Conservation (phyloP, 2,329 filamentous ascomycete species). For the Fusarium sp. region DNA sequence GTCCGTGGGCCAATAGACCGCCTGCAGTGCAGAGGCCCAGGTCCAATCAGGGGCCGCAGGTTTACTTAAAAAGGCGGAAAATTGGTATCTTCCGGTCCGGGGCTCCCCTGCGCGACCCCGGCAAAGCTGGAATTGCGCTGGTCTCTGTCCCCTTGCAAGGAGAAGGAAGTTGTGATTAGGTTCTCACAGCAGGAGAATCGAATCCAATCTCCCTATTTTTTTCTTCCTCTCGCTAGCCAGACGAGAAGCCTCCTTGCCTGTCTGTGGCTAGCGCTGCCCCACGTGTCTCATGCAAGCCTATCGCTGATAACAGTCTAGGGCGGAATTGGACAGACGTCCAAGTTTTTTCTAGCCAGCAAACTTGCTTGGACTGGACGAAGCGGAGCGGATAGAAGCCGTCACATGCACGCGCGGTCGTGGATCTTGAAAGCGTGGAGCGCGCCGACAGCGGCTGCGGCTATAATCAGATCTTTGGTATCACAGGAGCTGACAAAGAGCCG, state of each 20-base stretch:
- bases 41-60: conserved; percentile 30
- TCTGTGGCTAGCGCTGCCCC: conserved; percentile 13
- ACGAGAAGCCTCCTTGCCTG: neutral
- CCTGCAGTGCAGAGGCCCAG: neutral
- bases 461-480: conserved; percentile 2
- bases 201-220: neutral
- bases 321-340: neutral
- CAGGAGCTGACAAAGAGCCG: conserved; percentile 30
- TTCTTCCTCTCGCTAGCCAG: neutral
- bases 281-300: conserved; percentile 24
- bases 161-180: conserved; percentile 25
- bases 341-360: conserved; percentile 2
- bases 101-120: neutral
- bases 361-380: neutral
- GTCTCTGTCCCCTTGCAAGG: conserved; percentile 12
- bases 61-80: conserved; percentile 23
- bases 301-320: conserved; percentile 25
- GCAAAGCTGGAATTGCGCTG: conserved; percentile 9
- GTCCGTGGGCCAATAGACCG: conserved; percentile 31
- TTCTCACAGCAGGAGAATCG: conserved; percentile 15
- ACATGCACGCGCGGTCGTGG: conserved; percentile 7
- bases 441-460: conserved; percentile 8
- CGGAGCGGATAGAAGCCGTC: neutral
- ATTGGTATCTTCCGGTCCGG: conserved; percentile 22
- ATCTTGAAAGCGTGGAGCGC: conserved; percentile 14